These are phyloP conservation scores for Hemisphaericaspora xylanilytica DNA, from an alignment of 1,139 yeast genomes.

Conservation along the genomic window DNA sequence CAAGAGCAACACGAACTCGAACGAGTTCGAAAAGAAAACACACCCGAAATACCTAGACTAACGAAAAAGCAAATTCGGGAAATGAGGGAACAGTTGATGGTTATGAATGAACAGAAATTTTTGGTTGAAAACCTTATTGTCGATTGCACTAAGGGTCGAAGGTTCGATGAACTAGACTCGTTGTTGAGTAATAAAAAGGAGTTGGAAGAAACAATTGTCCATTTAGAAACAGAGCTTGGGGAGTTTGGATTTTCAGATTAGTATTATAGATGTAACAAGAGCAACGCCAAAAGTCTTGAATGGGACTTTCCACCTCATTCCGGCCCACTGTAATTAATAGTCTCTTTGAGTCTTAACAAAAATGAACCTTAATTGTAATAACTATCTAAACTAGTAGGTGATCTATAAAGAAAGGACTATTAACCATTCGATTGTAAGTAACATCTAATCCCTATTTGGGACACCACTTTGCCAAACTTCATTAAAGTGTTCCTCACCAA, in stretches of 20 bases:
- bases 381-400: too few relatives aligned
- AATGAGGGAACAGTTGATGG: slow-evolving; percentile 76
- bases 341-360: too few relatives aligned
- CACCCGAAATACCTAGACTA: slow-evolving; percentile 24
- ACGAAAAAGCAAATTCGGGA: slow-evolving; percentile 55
- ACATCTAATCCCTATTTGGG: slow-evolving; percentile 8
- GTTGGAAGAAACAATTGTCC: slow-evolving; percentile 49
- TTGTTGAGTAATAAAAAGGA: slow-evolving; percentile 61
- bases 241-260: slow-evolving; percentile 52
- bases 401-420: too few relatives aligned
- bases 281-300: too few relatives aligned
- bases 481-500: slow-evolving; percentile 56
- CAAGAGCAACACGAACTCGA: slow-evolving; percentile 17
- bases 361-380: too few relatives aligned
- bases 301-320: too few relatives aligned
- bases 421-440: too few relatives aligned
- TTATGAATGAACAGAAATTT: slow-evolving; percentile 78
- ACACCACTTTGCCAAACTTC: slow-evolving; percentile 77
- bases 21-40: slow-evolving; percentile 7
- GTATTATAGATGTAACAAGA: neutral
- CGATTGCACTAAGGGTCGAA: slow-evolving; percentile 61
- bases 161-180: slow-evolving; percentile 73
- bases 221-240: slow-evolving; percentile 56
- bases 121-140: slow-evolving; percentile 63
- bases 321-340: too few relatives aligned